phyloP scores from a whole-genome alignment of 306 rosid species.

The Cucurbita moschata region DNA sequence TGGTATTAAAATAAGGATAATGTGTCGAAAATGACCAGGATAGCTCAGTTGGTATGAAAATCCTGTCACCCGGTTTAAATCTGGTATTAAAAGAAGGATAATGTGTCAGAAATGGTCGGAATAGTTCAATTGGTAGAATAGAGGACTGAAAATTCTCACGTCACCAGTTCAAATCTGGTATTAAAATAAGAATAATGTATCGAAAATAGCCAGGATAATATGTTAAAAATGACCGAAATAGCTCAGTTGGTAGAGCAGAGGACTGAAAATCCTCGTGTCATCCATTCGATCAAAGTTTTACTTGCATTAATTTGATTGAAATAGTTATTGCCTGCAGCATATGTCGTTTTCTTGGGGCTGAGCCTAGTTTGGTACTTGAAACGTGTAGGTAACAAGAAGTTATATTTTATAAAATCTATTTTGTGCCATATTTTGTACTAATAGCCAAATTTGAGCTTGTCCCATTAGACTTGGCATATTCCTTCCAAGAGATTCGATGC shows the following conservation, averaged over 20 bases:
- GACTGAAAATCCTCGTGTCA: background rate
- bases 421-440: background rate
- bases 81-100: no score
- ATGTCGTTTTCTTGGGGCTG: background rate
- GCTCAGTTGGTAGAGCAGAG: no score
- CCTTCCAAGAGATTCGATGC: background rate
- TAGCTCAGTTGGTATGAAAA: no score
- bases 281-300: background rate
- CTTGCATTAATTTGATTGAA: background rate
- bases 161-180: no score
- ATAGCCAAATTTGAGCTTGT: background rate
- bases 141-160: no score
- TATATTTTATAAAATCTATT: background rate
- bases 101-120: no score
- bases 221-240: no score
- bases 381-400: background rate
- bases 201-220: no score
- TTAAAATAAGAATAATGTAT: no score
- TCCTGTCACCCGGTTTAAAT: no score
- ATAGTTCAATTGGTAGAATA: no score
- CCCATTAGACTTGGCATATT: conserved; percentile 1
- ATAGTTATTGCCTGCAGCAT: background rate
- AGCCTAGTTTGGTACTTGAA: background rate
- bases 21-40: no score
- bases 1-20: background rate